Conservation (phyloP, 441 rosid genomes). For the Geranium incanum region DNA sequence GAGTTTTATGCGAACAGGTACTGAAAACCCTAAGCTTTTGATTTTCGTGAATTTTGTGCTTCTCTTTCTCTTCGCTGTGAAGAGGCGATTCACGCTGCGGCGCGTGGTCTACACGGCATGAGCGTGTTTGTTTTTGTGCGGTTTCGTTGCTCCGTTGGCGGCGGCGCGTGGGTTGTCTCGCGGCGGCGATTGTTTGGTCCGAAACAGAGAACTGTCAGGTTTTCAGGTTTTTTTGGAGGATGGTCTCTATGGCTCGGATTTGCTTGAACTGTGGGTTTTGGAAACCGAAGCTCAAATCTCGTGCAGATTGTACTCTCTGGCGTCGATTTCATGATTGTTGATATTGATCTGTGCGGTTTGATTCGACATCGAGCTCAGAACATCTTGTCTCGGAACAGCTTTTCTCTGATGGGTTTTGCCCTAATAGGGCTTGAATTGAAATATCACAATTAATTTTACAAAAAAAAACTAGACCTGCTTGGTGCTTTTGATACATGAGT, state of each 20-base stretch:
- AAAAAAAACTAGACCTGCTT: constrained; percentile 8
- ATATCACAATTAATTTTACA: background rate
- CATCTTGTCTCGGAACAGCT: background rate
- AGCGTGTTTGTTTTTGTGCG: background rate
- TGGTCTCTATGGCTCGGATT: background rate
- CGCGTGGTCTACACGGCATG: constrained; percentile 10
- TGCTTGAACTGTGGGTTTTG: constrained; percentile 6
- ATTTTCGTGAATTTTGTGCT: constrained; percentile 29
- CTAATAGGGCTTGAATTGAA: background rate
- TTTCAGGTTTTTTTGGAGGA: background rate
- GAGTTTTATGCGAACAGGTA: constrained; percentile 30
- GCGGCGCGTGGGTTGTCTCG: background rate
- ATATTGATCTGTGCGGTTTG: background rate
- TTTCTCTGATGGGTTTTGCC: background rate
- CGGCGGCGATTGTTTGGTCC: background rate
- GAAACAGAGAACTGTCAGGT: background rate
- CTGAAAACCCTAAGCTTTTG: constrained; percentile 31
- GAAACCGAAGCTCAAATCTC: background rate
- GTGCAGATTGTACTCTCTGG: background rate
- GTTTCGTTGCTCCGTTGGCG: background rate
- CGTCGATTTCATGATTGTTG: constrained; percentile 4
- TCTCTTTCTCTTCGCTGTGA: constrained; percentile 14
- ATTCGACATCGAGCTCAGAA: background rate
- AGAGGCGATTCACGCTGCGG: constrained; percentile 5
- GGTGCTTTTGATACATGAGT: background rate